These are phyloP conservation scores for Aegle marmelos DNA, from an alignment of 345 rosid genomes.

Conservation along the genomic window DNA sequence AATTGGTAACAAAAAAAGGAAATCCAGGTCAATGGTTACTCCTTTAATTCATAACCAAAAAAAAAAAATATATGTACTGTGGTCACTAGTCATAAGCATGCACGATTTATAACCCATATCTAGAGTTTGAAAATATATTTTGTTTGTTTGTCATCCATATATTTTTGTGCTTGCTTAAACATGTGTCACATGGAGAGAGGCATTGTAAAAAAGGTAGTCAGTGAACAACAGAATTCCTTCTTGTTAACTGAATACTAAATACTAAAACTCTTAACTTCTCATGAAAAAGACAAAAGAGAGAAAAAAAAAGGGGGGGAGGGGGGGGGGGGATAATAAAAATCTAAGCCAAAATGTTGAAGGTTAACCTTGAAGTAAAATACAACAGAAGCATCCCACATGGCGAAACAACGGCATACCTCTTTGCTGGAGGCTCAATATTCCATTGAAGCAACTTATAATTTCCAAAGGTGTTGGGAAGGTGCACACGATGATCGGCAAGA, in stretches of 20 bases:
- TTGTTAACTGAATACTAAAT: background rate
- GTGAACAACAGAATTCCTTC: background rate
- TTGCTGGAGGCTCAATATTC: slow-evolving; percentile 53
- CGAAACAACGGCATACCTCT: slow-evolving; percentile 34
- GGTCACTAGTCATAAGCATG: background rate
- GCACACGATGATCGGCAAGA: slow-evolving; percentile 59
- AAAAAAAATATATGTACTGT: too few relatives aligned
- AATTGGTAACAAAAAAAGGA: background rate
- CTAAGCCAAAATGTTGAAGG: background rate
- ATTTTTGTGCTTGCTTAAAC: background rate
- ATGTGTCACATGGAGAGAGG: background rate
- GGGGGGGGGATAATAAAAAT: background rate
- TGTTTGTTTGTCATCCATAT: background rate
- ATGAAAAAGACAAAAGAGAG: too few relatives aligned
- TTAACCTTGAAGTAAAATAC: background rate
- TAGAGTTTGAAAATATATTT: background rate
- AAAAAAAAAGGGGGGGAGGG: too few relatives aligned
- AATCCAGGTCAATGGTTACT: background rate
- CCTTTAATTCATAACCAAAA: too few relatives aligned
- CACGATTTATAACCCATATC: background rate
- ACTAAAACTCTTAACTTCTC: background rate
- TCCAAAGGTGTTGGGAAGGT: slow-evolving; percentile 67
- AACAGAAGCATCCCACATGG: background rate
- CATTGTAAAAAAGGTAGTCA: background rate
- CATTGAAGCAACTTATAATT: slow-evolving; percentile 55